phyloP scores from a whole-genome alignment of 768 basidiomycete species.

The Polyporus arcularius region DNA sequence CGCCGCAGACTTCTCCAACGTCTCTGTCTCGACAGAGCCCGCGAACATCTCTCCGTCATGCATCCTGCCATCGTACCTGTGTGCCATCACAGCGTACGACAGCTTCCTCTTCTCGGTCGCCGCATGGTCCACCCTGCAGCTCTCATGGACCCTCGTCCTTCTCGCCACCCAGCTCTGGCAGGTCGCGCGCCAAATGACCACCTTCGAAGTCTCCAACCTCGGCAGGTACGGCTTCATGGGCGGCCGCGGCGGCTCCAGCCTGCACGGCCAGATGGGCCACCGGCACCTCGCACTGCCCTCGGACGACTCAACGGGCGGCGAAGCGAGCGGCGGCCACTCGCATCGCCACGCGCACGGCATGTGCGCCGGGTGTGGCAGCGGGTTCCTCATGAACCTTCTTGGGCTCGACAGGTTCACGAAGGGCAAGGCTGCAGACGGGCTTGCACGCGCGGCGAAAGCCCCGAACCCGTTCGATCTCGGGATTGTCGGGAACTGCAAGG shows the following conservation, averaged over 20 bases:
- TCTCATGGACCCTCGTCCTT: constrained; percentile 92
- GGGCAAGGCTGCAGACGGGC: constrained; percentile 85
- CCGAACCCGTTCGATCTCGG: constrained; percentile 94
- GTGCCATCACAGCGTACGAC: constrained; percentile 70
- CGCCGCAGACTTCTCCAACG: constrained; percentile 54
- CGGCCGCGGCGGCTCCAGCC: constrained; percentile 72
- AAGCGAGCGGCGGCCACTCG: constrained; percentile 40
- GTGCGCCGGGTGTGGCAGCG: constrained; percentile 45
- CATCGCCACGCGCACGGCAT: constrained; percentile 42
- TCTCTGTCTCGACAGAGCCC: constrained; percentile 38
- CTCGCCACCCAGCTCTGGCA: constrained; percentile 90
- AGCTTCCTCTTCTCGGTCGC: constrained; percentile 83
- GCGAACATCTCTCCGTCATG: constrained; percentile 57
- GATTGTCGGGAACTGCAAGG: constrained; percentile 74
- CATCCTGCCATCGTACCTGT: constrained; percentile 67
- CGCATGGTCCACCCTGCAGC: constrained; percentile 87
- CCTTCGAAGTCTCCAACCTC: constrained; percentile 92
- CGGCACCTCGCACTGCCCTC: constrained; percentile 46
- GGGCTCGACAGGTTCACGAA: constrained; percentile 95
- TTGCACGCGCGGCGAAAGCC: constrained; percentile 72
- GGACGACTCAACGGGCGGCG: constrained; percentile 34
- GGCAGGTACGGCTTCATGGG: constrained; percentile 98
- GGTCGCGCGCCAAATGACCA: constrained; percentile 92
- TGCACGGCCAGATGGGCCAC: constrained; percentile 78
- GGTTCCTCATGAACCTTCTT: constrained; percentile 86